Evolutionary conservation across 805 yeast genomes (phyloP), one percentile per base, ranked within the genome.

Genomic region (Suhomyces sp.): DNA sequence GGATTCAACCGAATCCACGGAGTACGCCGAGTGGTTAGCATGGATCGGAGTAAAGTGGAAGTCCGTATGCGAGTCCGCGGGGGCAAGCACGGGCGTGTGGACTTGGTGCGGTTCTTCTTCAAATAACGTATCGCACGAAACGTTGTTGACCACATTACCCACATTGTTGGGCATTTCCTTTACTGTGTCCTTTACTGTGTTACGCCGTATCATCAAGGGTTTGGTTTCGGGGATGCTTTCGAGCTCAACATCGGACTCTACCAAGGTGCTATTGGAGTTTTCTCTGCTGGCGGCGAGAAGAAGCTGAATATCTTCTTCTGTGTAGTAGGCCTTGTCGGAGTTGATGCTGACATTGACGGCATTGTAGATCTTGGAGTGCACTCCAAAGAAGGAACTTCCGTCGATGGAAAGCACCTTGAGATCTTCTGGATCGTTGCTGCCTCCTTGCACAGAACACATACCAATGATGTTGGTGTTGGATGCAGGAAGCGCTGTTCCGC

Each of bases 401-500:
- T 84, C 88, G 46, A 84, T 73, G 51, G 84, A 80, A 19, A 84
- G 56, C 2, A 84, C 67, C 52, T 72, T 76, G 48, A 68, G 62
- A 51, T 70, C 73, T 13, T 60, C 63, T 22, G 67, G 67, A 41
- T 54, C 59, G 12, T 47, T 51, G 40, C 40, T 46, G 10, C 51
- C 55, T 13, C 64, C 60, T 13, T 50, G 52, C 5, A 76, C 60
- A 1, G 77, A 67, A n/a, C 76, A 69, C 70, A 84, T 64, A 23
- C 71, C 75, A 15, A 80, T 68, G 15, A 84, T 79, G 10, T 73
- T 70, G 36, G 77, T 73, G 58, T 81, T 79, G 35, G 86, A 79
- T 1, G 85, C 86, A 0, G 86, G 85, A n/a, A 83, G 73, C n/a
- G 75, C 54, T 0, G 86, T 83, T 9, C 87, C 88, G 65, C 87